phyloP scores from a whole-genome alignment of 768 basidiomycete species.

The Coprinopsis sp. region DNA sequence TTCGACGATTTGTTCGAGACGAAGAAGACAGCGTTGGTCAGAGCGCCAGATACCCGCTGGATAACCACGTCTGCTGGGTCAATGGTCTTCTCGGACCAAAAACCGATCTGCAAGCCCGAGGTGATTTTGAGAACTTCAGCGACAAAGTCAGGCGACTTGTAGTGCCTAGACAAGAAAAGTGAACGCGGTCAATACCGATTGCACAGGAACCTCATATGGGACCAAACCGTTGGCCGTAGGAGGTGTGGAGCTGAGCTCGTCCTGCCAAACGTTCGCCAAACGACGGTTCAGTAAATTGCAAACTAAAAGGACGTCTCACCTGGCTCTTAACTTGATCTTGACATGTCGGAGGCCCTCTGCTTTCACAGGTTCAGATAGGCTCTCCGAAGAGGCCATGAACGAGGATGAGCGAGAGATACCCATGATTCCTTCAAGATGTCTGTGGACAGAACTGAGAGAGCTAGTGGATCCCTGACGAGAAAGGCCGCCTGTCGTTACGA shows the following conservation, averaged over 20 bases:
- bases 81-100: constrained; percentile 50
- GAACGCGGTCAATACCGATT: constrained; percentile 17
- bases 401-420: constrained; percentile 27
- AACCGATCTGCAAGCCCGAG: constrained; percentile 48
- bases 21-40: constrained; percentile 97
- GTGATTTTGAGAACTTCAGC: constrained; percentile 52
- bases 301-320: constrained; percentile 46
- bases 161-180: constrained; percentile 44
- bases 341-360: constrained; percentile 62
- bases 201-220: not conserved
- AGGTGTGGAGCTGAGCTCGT: constrained; percentile 17
- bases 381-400: constrained; percentile 33
- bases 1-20: constrained; percentile 64
- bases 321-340: constrained; percentile 53
- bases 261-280: constrained; percentile 29
- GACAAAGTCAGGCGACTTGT: constrained; percentile 56
- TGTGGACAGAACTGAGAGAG: constrained; percentile 33
- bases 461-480: too few species aligned
- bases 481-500: not conserved
- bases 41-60: constrained; percentile 80
- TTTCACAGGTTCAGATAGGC: constrained; percentile 37
- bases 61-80: constrained; percentile 51
- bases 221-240: constrained; percentile 22
- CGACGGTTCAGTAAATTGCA: constrained; percentile 27
- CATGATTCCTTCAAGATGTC: constrained; percentile 25